Percentiles rank a stretch among this genome's conserved stretches.
Conservation (phyloP, 108 stramenopile species). For the Seminavis robusta region DNA sequence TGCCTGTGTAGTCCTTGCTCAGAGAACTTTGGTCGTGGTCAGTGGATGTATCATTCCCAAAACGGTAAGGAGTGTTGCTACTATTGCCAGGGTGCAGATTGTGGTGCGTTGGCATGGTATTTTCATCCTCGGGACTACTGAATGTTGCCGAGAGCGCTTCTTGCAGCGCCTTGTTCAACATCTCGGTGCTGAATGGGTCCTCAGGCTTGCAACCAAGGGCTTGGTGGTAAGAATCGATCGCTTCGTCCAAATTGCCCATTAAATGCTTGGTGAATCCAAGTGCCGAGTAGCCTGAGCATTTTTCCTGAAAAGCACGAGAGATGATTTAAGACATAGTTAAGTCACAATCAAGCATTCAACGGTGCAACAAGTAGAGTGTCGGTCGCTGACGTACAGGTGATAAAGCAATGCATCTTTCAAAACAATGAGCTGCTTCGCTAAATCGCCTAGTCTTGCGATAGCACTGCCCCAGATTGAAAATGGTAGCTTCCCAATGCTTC, state of each 20-base stretch:
- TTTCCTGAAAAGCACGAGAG: conserved; percentile 49
- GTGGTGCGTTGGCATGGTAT: too few species aligned
- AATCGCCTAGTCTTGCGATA: conserved; percentile 79
- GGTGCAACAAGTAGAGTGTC: too few species aligned
- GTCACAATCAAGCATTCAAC: too few species aligned
- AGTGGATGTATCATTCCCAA: too few species aligned
- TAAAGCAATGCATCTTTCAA: conserved; percentile 66
- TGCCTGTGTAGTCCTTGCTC: too few species aligned
- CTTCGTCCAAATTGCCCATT: conserved; percentile 60
- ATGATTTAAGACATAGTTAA: too few species aligned
- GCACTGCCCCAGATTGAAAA: conserved; percentile 91
- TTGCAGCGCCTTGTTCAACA: conserved; percentile 87
- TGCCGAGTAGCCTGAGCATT: conserved; percentile 64
- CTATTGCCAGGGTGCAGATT: too few species aligned
- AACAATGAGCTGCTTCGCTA: conserved; percentile 70
- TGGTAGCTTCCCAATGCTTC: conserved; percentile 87
- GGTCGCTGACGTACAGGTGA: too few species aligned
- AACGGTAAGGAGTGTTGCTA: too few species aligned
- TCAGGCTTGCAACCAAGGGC: conserved; percentile 87
- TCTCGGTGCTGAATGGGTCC: conserved; percentile 88
- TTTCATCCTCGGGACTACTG: too few species aligned
- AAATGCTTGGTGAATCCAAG: conserved; percentile 89
- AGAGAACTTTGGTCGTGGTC: too few species aligned
- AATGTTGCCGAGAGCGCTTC: too few species aligned
- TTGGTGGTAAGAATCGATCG: conserved; percentile 83